phyloP scores from a whole-genome alignment of 2,329 filamentous ascomycete genomes.

The Cladosporium sp. region DNA sequence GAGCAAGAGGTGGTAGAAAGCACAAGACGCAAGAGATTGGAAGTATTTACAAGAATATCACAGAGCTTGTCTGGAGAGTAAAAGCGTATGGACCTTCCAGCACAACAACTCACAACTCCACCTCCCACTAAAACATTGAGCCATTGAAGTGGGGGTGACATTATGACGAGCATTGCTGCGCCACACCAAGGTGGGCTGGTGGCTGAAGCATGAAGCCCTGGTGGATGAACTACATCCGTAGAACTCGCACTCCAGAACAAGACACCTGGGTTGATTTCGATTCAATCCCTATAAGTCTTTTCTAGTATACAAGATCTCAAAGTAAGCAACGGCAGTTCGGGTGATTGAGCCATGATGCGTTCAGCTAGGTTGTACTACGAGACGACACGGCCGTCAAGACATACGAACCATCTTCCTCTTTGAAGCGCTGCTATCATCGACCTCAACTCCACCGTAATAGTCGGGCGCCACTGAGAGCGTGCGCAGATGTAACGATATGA shows the following conservation, averaged over 20 bases:
- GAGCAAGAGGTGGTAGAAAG: background rate
- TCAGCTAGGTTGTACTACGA: background rate
- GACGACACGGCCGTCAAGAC: background rate
- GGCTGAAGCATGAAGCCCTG: background rate
- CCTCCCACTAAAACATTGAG: background rate
- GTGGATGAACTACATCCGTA: background rate
- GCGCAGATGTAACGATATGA: background rate
- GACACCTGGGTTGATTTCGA: background rate
- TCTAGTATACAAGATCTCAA: no score
- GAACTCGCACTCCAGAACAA: no score
- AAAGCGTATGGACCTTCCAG: slow-evolving; percentile 11
- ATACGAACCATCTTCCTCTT: background rate
- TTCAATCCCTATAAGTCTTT: no score
- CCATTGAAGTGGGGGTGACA: background rate
- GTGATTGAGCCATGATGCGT: background rate
- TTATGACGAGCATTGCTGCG: slow-evolving; percentile 2
- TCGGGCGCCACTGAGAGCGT: background rate
- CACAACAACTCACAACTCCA: background rate
- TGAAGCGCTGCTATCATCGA: background rate
- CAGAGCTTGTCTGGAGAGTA: background rate
- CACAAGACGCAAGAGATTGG: background rate
- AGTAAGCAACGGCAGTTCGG: no score
- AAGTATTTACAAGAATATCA: background rate
- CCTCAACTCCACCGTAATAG: background rate
- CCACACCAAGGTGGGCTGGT: background rate